A percentile compares a stretch with the other conserved stretches of the same genome.
phyloP scores from a whole-genome alignment of 352 stramenopile species.

The Globisporangium irregulare region DNA sequence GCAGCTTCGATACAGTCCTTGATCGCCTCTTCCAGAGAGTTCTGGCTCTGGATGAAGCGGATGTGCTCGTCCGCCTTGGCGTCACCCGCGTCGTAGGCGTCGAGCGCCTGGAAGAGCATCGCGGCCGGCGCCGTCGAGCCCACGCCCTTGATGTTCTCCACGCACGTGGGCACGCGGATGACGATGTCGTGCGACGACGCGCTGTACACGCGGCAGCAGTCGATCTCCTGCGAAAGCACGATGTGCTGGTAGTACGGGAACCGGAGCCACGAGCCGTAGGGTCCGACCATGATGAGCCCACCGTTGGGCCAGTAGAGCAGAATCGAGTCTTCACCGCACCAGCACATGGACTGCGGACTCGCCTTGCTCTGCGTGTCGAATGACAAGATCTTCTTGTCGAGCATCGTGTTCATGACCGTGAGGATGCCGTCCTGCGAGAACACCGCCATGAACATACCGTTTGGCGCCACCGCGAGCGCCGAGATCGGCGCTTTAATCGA shows the following conservation, averaged over 20 bases:
- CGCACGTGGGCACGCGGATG: slow-evolving; percentile 76
- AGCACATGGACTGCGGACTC: slow-evolving; percentile 72
- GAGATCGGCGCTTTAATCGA: slow-evolving; percentile 88
- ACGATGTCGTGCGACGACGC: slow-evolving; percentile 78
- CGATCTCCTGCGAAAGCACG: slow-evolving; percentile 59
- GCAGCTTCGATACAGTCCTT: slow-evolving; percentile 87
- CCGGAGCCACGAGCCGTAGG: slow-evolving; percentile 80
- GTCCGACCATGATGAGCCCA: slow-evolving; percentile 83
- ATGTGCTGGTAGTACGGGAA: slow-evolving; percentile 84
- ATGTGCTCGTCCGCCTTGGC: slow-evolving; percentile 90
- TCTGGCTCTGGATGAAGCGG: slow-evolving; percentile 79
- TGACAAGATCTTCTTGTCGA: slow-evolving; percentile 92
- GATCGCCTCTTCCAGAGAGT: slow-evolving; percentile 81
- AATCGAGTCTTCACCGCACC: slow-evolving; percentile 90
- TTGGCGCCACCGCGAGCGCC: slow-evolving; percentile 91
- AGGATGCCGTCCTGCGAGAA: slow-evolving; percentile 93
- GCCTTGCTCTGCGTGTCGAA: slow-evolving; percentile 88
- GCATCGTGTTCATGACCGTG: slow-evolving; percentile 94
- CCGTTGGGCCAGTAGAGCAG: slow-evolving; percentile 85
- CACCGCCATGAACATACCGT: slow-evolving; percentile 95
- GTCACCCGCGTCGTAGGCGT: slow-evolving; percentile 86
- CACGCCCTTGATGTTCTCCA: slow-evolving; percentile 87
- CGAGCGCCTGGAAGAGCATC: slow-evolving; percentile 90
- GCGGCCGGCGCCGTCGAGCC: slow-evolving; percentile 84
- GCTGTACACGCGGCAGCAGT: slow-evolving; percentile 77